A percentile compares a stretch with the other conserved stretches of the same genome.
phyloP scores from a whole-genome alignment of 129 eudicot species.

The Logfia minima region DNA sequence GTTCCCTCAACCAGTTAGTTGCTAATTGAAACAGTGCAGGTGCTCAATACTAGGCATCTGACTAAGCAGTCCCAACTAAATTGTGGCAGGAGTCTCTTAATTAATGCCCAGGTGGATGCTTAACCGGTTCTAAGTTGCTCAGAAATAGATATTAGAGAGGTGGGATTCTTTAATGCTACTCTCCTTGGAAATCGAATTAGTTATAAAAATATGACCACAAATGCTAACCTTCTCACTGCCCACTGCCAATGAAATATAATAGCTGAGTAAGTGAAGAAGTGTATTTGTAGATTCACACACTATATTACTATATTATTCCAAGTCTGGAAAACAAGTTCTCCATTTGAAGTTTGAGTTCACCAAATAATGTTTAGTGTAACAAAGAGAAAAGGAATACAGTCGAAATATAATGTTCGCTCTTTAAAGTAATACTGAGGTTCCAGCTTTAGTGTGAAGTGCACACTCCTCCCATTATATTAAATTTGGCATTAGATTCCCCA shows the following conservation, averaged over 20 bases:
- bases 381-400: neutral
- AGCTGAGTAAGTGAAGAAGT: neutral
- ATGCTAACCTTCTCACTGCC: neutral
- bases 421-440: neutral
- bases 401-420: neutral
- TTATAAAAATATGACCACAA: neutral
- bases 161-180: slow-evolving; percentile 2
- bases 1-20: neutral
- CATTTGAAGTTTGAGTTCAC: neutral
- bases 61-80: neutral
- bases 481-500: neutral
- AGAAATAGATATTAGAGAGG: slow-evolving; percentile 3
- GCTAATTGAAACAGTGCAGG: neutral
- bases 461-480: slow-evolving; percentile 19
- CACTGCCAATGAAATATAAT: neutral
- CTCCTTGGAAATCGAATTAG: neutral
- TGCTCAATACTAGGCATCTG: neutral
- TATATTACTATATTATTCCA: neutral
- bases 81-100: neutral
- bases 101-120: neutral
- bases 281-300: neutral
- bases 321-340: neutral
- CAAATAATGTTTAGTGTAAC: neutral
- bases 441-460: slow-evolving; percentile 30
- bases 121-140: neutral